Base-by-base conservation (phyloP, 2,329 filamentous ascomycete genomes). In the Trichophyton verrucosum region DNA sequence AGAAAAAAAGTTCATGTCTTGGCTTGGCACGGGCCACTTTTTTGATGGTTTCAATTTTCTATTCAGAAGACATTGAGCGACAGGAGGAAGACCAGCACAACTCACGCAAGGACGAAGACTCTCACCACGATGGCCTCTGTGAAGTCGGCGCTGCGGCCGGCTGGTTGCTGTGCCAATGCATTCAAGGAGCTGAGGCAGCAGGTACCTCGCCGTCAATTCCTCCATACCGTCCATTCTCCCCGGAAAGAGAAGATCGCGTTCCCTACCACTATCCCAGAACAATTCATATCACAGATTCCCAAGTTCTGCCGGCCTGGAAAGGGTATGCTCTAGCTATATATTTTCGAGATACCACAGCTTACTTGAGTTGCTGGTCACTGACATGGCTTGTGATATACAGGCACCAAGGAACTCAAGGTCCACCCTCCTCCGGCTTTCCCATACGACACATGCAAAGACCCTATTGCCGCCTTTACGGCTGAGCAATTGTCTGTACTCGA, bases 401-500 rank as follows among this genome's bases (percentile, higher is more conserved):
- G 63, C n/a, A 72, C 71, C 65, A 79, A 79, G 66, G 75, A 77
- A 63, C 78, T 83, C 65, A 79, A 78, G 68, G 70, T 77, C 65
- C 72, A 75, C 67, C 80, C 81, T 3, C 80, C 82, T 11, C 75
- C 81, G 11, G 79, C 81, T 38, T 82, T 84, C 8, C 75, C 82
- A 58, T 77, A 78, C 61, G 75, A 78, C 61, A 60, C 58, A 8
- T 77, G 74, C 70, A 76, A 75, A 68, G 81, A 91, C 69, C 86
- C 91, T 22, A 76, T 97, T 69, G 78, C 79, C 42, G 74, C 81
- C 61, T 80, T 95, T 68, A 85, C 86, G 66, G 73, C 80, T 58
- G 76, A 82, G 61, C 89, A 95, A 76, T 81, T 95, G 69, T 72
- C 80, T 46, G 74, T 81, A 47, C 87, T 96, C 69, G 94, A 99